These are phyloP conservation scores for Canavalia gladiata DNA, from an alignment of 306 rosid genomes.

Conservation along the genomic window DNA sequence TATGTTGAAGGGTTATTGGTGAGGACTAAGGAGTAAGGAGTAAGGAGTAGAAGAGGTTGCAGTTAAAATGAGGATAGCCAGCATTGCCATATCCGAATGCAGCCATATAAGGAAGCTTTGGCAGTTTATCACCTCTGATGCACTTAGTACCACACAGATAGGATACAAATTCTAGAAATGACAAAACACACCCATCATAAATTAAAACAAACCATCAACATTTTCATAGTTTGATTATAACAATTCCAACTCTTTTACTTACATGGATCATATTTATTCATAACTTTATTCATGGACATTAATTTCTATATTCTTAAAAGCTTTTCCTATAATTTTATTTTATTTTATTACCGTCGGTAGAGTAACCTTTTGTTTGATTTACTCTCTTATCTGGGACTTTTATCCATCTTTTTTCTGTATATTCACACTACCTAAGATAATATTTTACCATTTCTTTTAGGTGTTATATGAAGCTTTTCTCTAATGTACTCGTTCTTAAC, in stretches of 20 bases:
- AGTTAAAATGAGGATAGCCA: slow-evolving; percentile 38
- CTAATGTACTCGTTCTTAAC: too few species aligned
- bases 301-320: too few species aligned
- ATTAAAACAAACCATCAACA: not conserved
- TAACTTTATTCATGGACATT: too few species aligned
- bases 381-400: too few species aligned
- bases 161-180: slow-evolving; percentile 13
- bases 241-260: too few species aligned
- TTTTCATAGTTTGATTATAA: too few species aligned
- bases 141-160: slow-evolving; percentile 33
- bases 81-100: slow-evolving; percentile 2
- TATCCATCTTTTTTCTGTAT: too few species aligned
- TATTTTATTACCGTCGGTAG: not conserved
- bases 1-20: slow-evolving; percentile 30
- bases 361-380: too few species aligned
- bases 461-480: too few species aligned
- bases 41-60: slow-evolving; percentile 24
- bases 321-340: not conserved
- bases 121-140: slow-evolving; percentile 33
- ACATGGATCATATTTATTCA: too few species aligned
- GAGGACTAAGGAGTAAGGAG: not conserved
- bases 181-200: not conserved
- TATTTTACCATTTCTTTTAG: too few species aligned
- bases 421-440: too few species aligned
- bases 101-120: slow-evolving; percentile 40